Conservation (phyloP, 768 basidiomycete species). For the Mycena crocata region DNA sequence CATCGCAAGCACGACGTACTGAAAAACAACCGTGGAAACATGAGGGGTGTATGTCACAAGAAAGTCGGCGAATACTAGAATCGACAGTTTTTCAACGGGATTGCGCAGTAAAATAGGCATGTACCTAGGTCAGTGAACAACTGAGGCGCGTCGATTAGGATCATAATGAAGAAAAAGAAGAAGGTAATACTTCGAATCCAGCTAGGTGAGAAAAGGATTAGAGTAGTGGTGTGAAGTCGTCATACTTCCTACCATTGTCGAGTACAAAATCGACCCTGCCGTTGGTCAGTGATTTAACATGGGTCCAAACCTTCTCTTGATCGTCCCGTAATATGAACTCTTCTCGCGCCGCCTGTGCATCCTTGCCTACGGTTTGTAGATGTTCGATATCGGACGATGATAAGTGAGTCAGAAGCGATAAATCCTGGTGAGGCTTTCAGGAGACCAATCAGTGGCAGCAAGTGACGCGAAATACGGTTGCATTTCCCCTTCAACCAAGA, state of each 20-base stretch:
- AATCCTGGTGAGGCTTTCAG: slow-evolving; percentile 65
- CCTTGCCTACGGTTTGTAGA: slow-evolving; percentile 84
- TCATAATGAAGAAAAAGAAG: not conserved
- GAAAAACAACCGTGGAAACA: slow-evolving; percentile 86
- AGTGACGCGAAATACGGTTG: slow-evolving; percentile 67
- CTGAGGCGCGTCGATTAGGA: slow-evolving; percentile 59
- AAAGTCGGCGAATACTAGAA: slow-evolving; percentile 93
- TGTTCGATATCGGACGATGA: slow-evolving; percentile 84
- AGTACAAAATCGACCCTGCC: slow-evolving; percentile 86
- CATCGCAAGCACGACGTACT: slow-evolving; percentile 59
- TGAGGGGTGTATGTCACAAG: slow-evolving; percentile 90
- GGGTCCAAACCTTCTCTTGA: slow-evolving; percentile 77
- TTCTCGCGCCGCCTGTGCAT: slow-evolving; percentile 81
- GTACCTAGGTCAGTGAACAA: slow-evolving; percentile 95
- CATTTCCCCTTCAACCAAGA: slow-evolving; percentile 81
- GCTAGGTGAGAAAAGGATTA: slow-evolving; percentile 56
- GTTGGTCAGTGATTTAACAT: slow-evolving; percentile 66
- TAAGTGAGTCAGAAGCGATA: slow-evolving; percentile 90
- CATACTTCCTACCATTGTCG: slow-evolving; percentile 79
- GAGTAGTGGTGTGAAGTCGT: not conserved
- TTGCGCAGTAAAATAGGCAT: no score
- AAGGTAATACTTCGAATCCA: slow-evolving; percentile 81
- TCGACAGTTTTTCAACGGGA: no score
- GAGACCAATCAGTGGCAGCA: not conserved
- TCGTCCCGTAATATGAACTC: slow-evolving; percentile 90